Evolutionary conservation across 2,329 filamentous ascomycete genomes (phyloP).

Genomic region (Fusarium humuli): DNA sequence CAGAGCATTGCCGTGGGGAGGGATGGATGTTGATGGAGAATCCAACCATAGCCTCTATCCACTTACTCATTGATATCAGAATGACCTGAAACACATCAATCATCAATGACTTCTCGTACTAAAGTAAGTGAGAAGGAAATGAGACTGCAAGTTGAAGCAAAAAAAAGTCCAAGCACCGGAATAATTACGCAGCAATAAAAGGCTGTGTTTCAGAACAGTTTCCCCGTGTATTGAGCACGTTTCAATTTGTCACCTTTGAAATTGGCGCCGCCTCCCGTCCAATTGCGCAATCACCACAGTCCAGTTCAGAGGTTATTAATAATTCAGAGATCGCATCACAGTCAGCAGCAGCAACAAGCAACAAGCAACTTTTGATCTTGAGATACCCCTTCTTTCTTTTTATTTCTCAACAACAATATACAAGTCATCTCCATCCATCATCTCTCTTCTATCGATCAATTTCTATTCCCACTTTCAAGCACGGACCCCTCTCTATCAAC

Average conservation of each 20-base stretch:
- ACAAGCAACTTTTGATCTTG: neutral
- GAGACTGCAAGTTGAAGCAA: neutral
- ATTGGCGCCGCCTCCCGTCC: conserved; percentile 22
- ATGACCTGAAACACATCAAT: neutral
- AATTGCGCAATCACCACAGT: conserved; percentile 48
- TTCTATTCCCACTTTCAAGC: conserved; percentile 18
- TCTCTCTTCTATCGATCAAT: neutral
- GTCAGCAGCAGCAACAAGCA: conserved; percentile 30
- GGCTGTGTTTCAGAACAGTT: conserved; percentile 35
- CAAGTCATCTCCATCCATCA: neutral
- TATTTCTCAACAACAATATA: neutral
- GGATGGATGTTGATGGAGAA: neutral
- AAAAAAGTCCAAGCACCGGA: conserved; percentile 8
- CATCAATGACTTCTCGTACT: neutral
- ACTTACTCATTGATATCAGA: neutral
- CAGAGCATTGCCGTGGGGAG: no score
- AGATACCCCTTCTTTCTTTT: neutral
- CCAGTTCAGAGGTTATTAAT: conserved; percentile 37
- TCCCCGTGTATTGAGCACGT: conserved; percentile 44
- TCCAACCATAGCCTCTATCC: neutral
- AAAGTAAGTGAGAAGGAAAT: neutral
- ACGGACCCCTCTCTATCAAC: conserved; percentile 5
- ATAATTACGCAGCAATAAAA: conserved; percentile 8
- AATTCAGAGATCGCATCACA: conserved; percentile 33
- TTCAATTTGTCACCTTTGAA: conserved; percentile 32